Conservation (phyloP, 2,329 filamentous ascomycete species). For the Exophiala dermatitidis region DNA sequence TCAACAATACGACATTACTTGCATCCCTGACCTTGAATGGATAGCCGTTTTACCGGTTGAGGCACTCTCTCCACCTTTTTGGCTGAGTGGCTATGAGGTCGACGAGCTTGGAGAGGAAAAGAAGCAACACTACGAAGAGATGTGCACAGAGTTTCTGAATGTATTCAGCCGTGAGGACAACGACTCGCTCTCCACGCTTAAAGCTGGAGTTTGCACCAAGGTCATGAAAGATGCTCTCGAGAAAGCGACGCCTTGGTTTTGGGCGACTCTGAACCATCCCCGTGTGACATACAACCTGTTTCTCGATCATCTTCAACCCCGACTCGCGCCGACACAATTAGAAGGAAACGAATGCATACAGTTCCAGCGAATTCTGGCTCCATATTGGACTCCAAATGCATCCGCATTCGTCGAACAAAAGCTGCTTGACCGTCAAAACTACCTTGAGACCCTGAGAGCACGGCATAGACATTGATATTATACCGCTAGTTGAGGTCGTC, state of each 20-base stretch:
- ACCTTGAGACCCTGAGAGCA: not conserved
- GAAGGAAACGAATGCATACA: not conserved
- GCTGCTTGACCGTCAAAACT: not conserved
- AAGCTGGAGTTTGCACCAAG: not conserved
- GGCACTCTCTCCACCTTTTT: constrained; percentile 24
- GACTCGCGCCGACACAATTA: not conserved
- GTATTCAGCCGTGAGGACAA: constrained; percentile 13
- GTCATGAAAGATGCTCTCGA: not conserved
- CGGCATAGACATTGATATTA: not conserved
- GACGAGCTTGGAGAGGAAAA: constrained; percentile 3
- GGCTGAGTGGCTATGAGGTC: constrained; percentile 23
- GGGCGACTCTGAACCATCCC: not conserved
- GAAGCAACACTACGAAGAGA: constrained; percentile 8
- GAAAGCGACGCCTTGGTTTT: not conserved
- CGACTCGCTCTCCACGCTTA: not conserved
- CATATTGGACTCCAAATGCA: not conserved
- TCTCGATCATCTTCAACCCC: not conserved
- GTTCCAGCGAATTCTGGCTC: not conserved
- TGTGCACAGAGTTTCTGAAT: constrained; percentile 22
- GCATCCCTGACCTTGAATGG: constrained; percentile 27
- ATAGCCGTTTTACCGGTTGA: constrained; percentile 27
- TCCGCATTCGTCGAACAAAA: not conserved
- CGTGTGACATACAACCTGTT: not conserved
- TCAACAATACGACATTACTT: constrained; percentile 26
- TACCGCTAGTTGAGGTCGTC: too few species aligned